A percentile compares a stretch with the other conserved stretches of the same genome.
Evolutionary conservation across 2,329 filamentous ascomycete species (phyloP).

Genomic region (Penicillium polonicum): DNA sequence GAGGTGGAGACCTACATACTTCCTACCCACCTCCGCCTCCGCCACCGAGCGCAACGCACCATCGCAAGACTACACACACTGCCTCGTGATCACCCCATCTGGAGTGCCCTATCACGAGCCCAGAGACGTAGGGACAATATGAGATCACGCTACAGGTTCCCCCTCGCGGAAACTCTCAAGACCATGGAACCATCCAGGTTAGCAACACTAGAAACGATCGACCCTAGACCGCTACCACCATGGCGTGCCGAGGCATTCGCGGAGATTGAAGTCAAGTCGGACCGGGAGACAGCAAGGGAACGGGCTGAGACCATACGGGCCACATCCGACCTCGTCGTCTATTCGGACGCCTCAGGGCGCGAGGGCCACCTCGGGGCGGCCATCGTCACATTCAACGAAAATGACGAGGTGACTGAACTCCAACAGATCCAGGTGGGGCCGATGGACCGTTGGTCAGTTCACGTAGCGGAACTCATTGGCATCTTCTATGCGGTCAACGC

Average conservation of each 20-base stretch:
- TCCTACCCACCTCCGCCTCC: too few species aligned
- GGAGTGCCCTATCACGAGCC: too few species aligned
- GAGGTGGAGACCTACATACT: too few species aligned
- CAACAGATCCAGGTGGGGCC: neutral
- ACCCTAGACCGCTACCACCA: neutral
- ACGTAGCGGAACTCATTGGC: neutral
- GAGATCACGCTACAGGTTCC: too few species aligned
- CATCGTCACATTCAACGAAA: neutral
- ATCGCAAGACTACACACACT: too few species aligned
- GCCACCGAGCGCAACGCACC: too few species aligned
- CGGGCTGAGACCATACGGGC: too few species aligned
- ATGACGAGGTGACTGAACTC: neutral
- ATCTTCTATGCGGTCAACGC: neutral
- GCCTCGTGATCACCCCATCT: too few species aligned
- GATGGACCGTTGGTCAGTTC: neutral
- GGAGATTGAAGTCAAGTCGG: fast-evolving
- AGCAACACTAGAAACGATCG: neutral
- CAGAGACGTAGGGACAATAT: too few species aligned
- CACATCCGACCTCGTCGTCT: neutral
- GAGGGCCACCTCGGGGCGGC: neutral
- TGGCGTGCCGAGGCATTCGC: neutral
- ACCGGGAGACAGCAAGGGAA: neutral
- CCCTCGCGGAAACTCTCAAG: neutral
- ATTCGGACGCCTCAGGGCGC: neutral
- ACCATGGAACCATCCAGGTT: too few species aligned